Conservation (phyloP, 768 basidiomycete species). For the Tulasnella sp. region DNA sequence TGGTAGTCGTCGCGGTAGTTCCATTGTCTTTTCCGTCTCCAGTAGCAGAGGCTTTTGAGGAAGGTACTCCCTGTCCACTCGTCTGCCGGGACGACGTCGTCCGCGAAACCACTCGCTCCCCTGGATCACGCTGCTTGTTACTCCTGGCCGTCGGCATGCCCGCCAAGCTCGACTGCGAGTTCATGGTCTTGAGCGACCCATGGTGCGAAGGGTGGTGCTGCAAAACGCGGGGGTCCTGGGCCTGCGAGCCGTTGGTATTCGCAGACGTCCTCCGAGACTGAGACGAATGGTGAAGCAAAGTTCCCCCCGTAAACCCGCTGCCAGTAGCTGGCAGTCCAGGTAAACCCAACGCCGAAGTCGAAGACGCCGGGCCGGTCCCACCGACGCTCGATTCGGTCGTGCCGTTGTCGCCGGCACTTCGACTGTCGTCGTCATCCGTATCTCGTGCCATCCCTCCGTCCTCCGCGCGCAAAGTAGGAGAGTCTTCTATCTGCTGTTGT, state of each 20-base stretch:
- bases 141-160: constrained; percentile 4
- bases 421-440: not conserved
- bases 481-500: not conserved
- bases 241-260: not conserved
- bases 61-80: not conserved
- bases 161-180: not conserved
- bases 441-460: not conserved
- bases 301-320: not conserved
- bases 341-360: not conserved
- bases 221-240: not conserved
- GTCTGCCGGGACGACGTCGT: not conserved
- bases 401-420: not conserved
- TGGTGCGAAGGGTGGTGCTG: constrained; percentile 11
- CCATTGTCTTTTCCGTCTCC: not conserved
- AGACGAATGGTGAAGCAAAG: not conserved
- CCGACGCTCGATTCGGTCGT: not conserved
- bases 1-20: not conserved
- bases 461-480: not conserved
- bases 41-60: not conserved
- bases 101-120: not conserved
- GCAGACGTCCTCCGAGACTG: not conserved
- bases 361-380: not conserved
- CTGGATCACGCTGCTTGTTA: not conserved
- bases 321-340: not conserved
- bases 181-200: constrained; percentile 9